A percentile compares a stretch with the other conserved stretches of the same genome.
phyloP scores from a whole-genome alignment of 2,329 filamentous ascomycete genomes.

The Mycosphaerella arachidis region DNA sequence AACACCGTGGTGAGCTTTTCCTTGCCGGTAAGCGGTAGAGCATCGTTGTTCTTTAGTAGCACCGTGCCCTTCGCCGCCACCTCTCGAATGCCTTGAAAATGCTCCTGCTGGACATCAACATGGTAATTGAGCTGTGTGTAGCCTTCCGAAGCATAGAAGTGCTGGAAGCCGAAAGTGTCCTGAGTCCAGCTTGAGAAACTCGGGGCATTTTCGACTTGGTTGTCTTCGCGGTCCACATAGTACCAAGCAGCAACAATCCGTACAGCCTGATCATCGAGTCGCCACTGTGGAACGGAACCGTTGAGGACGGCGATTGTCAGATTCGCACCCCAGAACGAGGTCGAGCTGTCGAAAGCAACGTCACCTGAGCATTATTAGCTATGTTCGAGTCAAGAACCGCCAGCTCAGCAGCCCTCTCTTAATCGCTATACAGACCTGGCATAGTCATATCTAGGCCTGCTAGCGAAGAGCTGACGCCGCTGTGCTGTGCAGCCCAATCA shows the following conservation, averaged over 20 bases:
- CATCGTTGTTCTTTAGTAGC: slow-evolving; percentile 76
- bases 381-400: slow-evolving; percentile 52
- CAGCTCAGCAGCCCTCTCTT: neutral
- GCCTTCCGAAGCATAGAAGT: slow-evolving; percentile 58
- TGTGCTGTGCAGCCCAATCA: slow-evolving; percentile 68
- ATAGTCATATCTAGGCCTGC: slow-evolving; percentile 70
- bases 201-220: slow-evolving; percentile 48
- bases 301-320: slow-evolving; percentile 83
- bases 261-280: slow-evolving; percentile 86
- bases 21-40: slow-evolving; percentile 68
- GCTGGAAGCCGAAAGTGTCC: slow-evolving; percentile 67
- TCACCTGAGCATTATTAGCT: slow-evolving; percentile 65
- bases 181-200: slow-evolving; percentile 88
- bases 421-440: slow-evolving; percentile 48
- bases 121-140: slow-evolving; percentile 69
- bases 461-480: slow-evolving; percentile 60
- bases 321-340: slow-evolving; percentile 59
- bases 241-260: slow-evolving; percentile 69
- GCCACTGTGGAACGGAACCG: slow-evolving; percentile 78
- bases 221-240: slow-evolving; percentile 55
- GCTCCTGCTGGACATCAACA: slow-evolving; percentile 75
- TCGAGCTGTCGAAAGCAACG: slow-evolving; percentile 64
- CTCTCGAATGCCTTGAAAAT: slow-evolving; percentile 68
- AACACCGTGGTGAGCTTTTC: slow-evolving; percentile 73
- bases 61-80: slow-evolving; percentile 78